Evolutionary conservation across 73 alveolate genomes (phyloP).

Genomic region (Paraurostyla sp.): DNA sequence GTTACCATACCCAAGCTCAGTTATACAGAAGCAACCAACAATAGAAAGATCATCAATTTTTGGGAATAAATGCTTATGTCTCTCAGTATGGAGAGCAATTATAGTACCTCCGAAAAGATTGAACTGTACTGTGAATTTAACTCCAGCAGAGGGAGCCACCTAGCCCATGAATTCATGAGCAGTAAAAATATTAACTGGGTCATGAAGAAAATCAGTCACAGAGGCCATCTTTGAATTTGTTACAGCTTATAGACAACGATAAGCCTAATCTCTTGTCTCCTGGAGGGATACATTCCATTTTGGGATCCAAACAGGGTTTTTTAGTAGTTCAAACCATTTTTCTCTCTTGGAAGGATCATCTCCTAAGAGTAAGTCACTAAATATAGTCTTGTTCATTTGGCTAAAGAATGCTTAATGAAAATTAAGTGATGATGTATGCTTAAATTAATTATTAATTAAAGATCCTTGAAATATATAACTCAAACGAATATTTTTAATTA

Average conservation of each 20-base stretch:
- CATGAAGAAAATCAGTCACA: slow-evolving; percentile 64
- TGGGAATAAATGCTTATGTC: slow-evolving; percentile 56
- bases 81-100: slow-evolving; percentile 60
- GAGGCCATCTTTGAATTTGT: slow-evolving; percentile 51
- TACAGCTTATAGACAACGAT: slow-evolving; percentile 23
- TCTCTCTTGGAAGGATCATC: slow-evolving; percentile 58
- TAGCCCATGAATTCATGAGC: slow-evolving; percentile 70
- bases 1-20: slow-evolving; percentile 73
- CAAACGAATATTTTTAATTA: too few species aligned
- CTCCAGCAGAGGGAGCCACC: slow-evolving; percentile 62
- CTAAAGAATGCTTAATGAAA: too few species aligned
- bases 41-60: slow-evolving; percentile 57
- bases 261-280: slow-evolving; percentile 53
- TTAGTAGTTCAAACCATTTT: slow-evolving; percentile 54
- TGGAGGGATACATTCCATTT: slow-evolving; percentile 49
- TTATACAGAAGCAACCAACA: slow-evolving; percentile 68
- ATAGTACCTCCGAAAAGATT: slow-evolving; percentile 72
- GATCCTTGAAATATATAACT: too few species aligned
- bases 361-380: slow-evolving; percentile 60
- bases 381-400: slow-evolving; percentile 39
- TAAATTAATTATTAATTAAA: too few species aligned
- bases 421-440: slow-evolving; percentile 28
- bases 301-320: slow-evolving; percentile 66
- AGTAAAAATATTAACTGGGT: slow-evolving; percentile 66
- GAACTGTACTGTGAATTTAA: slow-evolving; percentile 66